A percentile compares a stretch with the other conserved stretches of the same genome.
Conservation (phyloP, 208 protist genomes). For the Leptomonas pyrrhocoris region DNA sequence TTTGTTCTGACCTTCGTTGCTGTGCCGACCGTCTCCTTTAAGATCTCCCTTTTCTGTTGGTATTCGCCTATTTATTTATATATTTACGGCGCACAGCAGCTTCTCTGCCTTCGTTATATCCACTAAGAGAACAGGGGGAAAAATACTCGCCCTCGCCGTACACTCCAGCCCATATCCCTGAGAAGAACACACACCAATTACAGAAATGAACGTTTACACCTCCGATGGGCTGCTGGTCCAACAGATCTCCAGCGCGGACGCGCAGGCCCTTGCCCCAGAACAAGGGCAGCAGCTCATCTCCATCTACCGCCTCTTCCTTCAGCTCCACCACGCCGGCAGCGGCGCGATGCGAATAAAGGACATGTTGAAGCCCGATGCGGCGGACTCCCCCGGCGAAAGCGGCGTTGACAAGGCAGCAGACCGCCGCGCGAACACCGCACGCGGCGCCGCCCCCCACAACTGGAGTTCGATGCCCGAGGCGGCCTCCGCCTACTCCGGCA, state of each 20-base stretch:
- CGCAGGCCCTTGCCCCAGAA: slow-evolving; percentile 4
- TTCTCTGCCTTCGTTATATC: no score
- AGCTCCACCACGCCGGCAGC: slow-evolving; percentile 48
- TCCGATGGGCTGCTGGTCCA: slow-evolving; percentile 42
- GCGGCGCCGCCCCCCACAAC: not conserved
- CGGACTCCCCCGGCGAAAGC: not conserved
- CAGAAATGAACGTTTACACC: slow-evolving; percentile 47
- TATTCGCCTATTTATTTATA: not conserved
- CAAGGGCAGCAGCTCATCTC: slow-evolving; percentile 59
- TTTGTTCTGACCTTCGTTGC: no score
- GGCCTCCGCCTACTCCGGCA: slow-evolving; percentile 20
- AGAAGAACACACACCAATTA: not conserved
- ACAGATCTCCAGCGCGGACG: not conserved
- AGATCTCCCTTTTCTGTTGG: not conserved
- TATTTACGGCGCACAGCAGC: not conserved
- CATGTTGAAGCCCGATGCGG: slow-evolving; percentile 25
- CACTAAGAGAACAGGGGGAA: no score
- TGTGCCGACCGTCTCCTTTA: not conserved
- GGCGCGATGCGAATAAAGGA: slow-evolving; percentile 20
- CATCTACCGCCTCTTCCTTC: slow-evolving; percentile 71
- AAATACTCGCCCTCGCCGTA: not conserved
- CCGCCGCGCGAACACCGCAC: not conserved
- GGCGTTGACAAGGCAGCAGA: not conserved
- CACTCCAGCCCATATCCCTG: not conserved
- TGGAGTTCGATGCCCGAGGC: slow-evolving; percentile 9